Conservation (phyloP, 495 filamentous ascomycete genomes). For the Hypoxylon cercidicola region DNA sequence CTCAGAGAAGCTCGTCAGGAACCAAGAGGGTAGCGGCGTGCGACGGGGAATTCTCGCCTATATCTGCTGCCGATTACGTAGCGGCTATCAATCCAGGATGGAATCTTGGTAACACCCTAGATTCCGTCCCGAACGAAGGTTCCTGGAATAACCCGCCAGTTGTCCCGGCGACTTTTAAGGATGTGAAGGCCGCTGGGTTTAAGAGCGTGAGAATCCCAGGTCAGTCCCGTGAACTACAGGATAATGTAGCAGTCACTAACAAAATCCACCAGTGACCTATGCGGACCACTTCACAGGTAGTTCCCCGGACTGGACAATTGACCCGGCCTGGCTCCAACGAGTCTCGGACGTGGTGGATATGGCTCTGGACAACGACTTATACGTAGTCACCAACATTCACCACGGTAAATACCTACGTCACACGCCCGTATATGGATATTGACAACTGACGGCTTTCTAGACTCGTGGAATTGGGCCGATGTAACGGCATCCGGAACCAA, state of each 20-base stretch:
- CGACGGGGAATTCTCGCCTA: not conserved
- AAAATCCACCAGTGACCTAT: constrained; percentile 60
- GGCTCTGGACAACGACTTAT: constrained; percentile 62
- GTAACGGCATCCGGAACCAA: constrained; percentile 58
- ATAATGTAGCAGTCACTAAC: constrained; percentile 18
- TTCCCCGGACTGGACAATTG: constrained; percentile 64
- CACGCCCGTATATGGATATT: not conserved
- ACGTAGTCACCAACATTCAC: constrained; percentile 68
- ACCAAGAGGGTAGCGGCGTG: not conserved
- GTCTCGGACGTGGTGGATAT: constrained; percentile 69
- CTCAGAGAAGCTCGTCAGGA: not conserved
- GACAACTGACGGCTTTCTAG: constrained; percentile 21
- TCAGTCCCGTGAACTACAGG: constrained; percentile 29
- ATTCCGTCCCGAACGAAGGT: constrained; percentile 66
- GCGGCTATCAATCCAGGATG: constrained; percentile 72
- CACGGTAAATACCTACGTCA: constrained; percentile 53
- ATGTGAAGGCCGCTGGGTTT: constrained; percentile 65
- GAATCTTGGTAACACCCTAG: constrained; percentile 70
- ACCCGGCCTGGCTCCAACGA: constrained; percentile 66
- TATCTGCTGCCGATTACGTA: constrained; percentile 28
- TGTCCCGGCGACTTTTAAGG: constrained; percentile 58
- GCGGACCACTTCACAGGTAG: constrained; percentile 63
- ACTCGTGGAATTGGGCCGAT: constrained; percentile 70
- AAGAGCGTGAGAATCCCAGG: constrained; percentile 69
- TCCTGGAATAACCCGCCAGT: constrained; percentile 68